Base-by-base conservation (phyloP, 2,329 filamentous ascomycete species). In the Trichoderma brevicompactum region DNA sequence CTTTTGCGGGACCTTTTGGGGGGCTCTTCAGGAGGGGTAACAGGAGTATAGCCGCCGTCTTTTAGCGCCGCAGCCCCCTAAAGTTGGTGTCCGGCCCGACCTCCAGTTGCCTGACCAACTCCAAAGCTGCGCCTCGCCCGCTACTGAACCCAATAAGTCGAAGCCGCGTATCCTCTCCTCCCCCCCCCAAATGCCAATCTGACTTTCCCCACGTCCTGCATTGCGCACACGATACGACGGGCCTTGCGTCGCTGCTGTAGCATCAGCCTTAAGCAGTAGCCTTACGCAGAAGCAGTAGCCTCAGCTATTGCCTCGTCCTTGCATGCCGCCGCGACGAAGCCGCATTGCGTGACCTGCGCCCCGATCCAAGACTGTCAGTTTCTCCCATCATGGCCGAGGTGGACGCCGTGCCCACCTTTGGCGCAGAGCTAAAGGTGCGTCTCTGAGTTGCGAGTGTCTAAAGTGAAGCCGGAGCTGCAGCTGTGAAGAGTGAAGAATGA, bases 381-480 rank as follows among this genome's bases (percentile, higher is more conserved):
- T 15, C 55, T 61, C 55, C 66, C 70, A 69, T 67, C 74, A 96
- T 96, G 92, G 89, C 90, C 75, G 91, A 94, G 79, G 86, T 92
- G 79, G 92, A 96, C 73, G 87, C 86, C 75, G 85, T 88, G 81
- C 92, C 92, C 75, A 91, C 92, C 73, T 97, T 99, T 79, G 95
- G 95, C 80, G 87, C 90, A 66, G 94, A 97, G 83, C 85, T 98
- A 77, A 98, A 96, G 90, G 93, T 94, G 81, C 68, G 80, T 32
- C 19, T 41, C 19, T 13, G 44, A 48, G n/a, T 15, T 53, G n/a
- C 8, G n/a, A n/a, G 19, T 17, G 19, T 9, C 12, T 38, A 49
- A 19, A 5, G 17, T n/a, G 32, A 7, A 15, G 48, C 10, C 32
- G 12, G 23, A 6, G 10, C 13, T 4, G 46, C 3, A 23, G 15